Evolutionary conservation across 2,329 filamentous ascomycete species (phyloP), one percentile per base, ranked within the genome.

Genomic region (Chrysosporium keratinophilum): DNA sequence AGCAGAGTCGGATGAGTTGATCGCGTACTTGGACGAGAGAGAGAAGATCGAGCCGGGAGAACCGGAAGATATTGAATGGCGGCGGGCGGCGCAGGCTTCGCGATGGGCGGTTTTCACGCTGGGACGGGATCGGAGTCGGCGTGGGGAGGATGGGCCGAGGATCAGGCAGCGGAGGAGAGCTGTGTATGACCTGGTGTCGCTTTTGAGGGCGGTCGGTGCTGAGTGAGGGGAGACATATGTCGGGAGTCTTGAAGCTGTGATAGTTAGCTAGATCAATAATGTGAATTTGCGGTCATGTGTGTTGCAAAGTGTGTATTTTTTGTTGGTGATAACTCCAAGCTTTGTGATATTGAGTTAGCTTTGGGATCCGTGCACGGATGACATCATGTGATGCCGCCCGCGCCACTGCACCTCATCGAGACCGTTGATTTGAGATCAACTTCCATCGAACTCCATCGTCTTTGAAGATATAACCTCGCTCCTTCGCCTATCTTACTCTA

Each of bases 11-110:
- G 11, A 37, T 2, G 42, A 58, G 33, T 23, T 56, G n/a, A 39
- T 28, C 2, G 37, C 14, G 17, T 52, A 56, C n/a, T 19, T 58
- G 20, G 19, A 44, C n/a, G 33, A 37, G 6, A 58, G 54, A 42
- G 48, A 43, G 33, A 42, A n/a, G 20, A 19, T 33, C 1, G 10
- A 17, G 10, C 14, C n/a, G 14, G 19, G 17, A 2, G 7, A 50
- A 15, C 9, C 28, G 14, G 3, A n/a, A n/a, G n/a, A n/a, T n/a
- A n/a, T n/a, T n/a, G n/a, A 2, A 6, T 20, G 5, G 31, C 28
- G 11, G 23, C 17, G 28, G 17, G 6, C 3, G 28, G 6, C 14
- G 6, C 5, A 42, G 23, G 19, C 3, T 12, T 15, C 6, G 20
- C 10, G 33, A 17, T 54, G 52, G 52, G 46, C 14, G 31, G 39